These are phyloP conservation scores for Pichia sp. DNA, from an alignment of 1,139 yeast species.

Conservation along the genomic window DNA sequence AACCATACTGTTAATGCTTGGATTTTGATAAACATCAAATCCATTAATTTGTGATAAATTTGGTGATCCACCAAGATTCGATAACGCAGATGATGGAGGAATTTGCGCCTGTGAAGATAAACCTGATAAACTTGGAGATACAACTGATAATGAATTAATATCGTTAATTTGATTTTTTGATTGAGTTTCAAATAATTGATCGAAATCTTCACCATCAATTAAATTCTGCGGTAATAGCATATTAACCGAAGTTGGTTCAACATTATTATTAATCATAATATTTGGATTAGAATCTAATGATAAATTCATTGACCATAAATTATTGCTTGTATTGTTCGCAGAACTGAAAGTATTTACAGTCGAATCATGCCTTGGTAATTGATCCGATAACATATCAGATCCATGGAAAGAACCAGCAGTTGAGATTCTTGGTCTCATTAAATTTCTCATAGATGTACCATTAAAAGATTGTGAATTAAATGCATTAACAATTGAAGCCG, in stretches of 20 bases:
- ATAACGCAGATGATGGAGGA: conserved; percentile 1
- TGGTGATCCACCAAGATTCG: conserved; percentile 11
- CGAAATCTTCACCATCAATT: conserved; percentile 23
- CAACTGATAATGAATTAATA: not conserved
- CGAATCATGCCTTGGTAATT: conserved; percentile 4
- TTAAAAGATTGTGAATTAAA: conserved; percentile 3
- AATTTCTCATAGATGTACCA: not conserved
- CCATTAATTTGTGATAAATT: conserved; percentile 11
- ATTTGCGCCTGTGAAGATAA: not conserved
- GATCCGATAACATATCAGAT: conserved; percentile 7
- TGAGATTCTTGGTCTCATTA: conserved; percentile 7
- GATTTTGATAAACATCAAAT: conserved; percentile 13
- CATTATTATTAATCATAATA: not conserved
- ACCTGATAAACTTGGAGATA: not conserved
- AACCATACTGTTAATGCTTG: conserved; percentile 4
- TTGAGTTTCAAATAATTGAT: conserved; percentile 10
- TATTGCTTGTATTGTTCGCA: conserved; percentile 1
- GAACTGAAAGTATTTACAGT: conserved; percentile 3
- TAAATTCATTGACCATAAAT: not conserved
- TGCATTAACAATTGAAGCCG: not conserved
- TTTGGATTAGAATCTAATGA: not conserved
- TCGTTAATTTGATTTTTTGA: not conserved
- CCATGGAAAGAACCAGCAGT: conserved; percentile 15
- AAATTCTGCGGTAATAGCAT: conserved; percentile 25
- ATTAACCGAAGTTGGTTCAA: conserved; percentile 19